phyloP scores from a whole-genome alignment of 2,329 filamentous ascomycete species.

The Neonectria neomacrospora region DNA sequence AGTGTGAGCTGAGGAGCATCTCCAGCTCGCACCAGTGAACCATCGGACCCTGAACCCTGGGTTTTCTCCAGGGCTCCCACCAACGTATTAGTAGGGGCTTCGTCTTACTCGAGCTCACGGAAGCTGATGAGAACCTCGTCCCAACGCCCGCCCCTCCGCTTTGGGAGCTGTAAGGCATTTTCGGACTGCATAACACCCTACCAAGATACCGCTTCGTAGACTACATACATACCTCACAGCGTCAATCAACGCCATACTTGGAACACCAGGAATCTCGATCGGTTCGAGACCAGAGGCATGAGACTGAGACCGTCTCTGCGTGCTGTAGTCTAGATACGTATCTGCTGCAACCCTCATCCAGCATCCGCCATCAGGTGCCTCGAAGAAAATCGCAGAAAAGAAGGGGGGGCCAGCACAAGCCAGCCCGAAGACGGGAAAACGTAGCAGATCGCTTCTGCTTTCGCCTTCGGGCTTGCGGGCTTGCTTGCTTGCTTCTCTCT shows the following conservation, averaged over 20 bases:
- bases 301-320: slow-evolving; percentile 7
- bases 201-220: background rate
- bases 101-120: slow-evolving; percentile 1
- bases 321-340: too few relatives aligned
- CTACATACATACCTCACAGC: background rate
- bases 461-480: slow-evolving; percentile 17
- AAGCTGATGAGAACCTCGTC: background rate
- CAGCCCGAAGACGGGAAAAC: slow-evolving; percentile 26
- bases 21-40: background rate
- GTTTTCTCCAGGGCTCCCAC: slow-evolving; percentile 4
- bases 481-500: background rate
- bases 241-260: background rate
- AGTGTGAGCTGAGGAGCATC: background rate
- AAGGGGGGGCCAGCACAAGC: slow-evolving; percentile 19
- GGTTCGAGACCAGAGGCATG: slow-evolving; percentile 5
- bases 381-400: slow-evolving; percentile 14
- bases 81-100: background rate
- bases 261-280: slow-evolving; percentile 9
- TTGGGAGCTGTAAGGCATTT: background rate
- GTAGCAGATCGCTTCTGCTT: slow-evolving; percentile 39
- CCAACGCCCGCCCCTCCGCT: background rate
- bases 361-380: slow-evolving; percentile 23
- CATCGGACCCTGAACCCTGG: background rate
- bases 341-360: slow-evolving; percentile 17
- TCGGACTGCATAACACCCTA: background rate